Evolutionary conservation across 495 filamentous ascomycete species (phyloP).

Genomic region (Penicillium chermesinum): DNA sequence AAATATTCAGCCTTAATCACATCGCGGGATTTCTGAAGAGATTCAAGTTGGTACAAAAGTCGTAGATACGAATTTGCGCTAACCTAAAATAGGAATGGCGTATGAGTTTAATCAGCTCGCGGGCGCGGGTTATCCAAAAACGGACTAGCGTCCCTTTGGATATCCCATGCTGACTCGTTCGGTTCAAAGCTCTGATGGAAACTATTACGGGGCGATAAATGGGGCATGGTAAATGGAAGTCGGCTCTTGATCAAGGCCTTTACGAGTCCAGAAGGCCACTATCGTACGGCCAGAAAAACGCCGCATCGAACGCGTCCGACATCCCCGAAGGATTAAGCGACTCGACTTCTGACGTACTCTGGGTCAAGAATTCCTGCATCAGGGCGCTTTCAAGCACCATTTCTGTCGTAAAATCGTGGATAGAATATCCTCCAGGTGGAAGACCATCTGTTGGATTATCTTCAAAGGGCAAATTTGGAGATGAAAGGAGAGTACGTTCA

Average conservation of each 20-base stretch:
- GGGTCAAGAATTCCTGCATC: slow-evolving; percentile 34
- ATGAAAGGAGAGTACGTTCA: neutral
- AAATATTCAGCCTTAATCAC: slow-evolving; percentile 1
- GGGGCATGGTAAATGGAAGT: neutral
- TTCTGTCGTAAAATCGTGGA: slow-evolving; percentile 24
- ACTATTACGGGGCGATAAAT: neutral
- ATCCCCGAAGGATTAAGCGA: slow-evolving; percentile 27
- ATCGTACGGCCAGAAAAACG: slow-evolving; percentile 5
- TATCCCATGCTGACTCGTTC: neutral
- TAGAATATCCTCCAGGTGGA: neutral
- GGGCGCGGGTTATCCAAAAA: neutral
- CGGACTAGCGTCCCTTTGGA: neutral
- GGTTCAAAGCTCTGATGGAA: neutral
- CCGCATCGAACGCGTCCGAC: slow-evolving; percentile 16
- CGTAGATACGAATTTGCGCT: neutral
- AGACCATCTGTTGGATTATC: too few species aligned
- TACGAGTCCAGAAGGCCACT: neutral
- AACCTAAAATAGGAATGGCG: too few species aligned
- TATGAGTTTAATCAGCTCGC: too few species aligned
- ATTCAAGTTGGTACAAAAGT: neutral
- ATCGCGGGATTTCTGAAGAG: slow-evolving; percentile 3
- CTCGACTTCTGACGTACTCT: slow-evolving; percentile 26
- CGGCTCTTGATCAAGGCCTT: too few species aligned
- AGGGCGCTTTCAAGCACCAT: slow-evolving; percentile 34
- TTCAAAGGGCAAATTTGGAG: neutral